A percentile compares a stretch with the other conserved stretches of the same genome.
phyloP scores from a whole-genome alignment of 2,329 filamentous ascomycete species.

The Neodidymelliopsis sp. region DNA sequence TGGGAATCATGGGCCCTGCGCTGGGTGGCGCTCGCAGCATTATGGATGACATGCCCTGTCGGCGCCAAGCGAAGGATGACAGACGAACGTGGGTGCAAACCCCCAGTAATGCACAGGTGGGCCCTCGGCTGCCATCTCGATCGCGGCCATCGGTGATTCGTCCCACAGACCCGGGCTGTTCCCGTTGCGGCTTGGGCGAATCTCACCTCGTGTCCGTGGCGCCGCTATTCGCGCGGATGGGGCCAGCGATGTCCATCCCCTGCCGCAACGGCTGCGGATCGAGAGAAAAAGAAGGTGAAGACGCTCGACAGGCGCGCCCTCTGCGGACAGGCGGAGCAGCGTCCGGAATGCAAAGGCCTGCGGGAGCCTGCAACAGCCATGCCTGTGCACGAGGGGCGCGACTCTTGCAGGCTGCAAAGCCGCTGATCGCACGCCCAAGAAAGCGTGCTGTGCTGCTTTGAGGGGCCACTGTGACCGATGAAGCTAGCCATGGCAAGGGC shows the following conservation, averaged over 20 bases:
- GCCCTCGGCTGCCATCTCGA: slow-evolving; percentile 37
- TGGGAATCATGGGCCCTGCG: slow-evolving; percentile 8
- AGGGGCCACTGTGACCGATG: slow-evolving; percentile 25
- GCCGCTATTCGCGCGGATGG: slow-evolving; percentile 31
- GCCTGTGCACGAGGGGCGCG: slow-evolving; percentile 16
- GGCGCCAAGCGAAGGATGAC: slow-evolving; percentile 25
- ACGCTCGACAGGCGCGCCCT: slow-evolving; percentile 1
- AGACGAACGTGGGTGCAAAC: slow-evolving; percentile 26
- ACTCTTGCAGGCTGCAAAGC: slow-evolving; percentile 5
- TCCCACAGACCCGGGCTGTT: slow-evolving; percentile 26
- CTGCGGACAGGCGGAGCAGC: slow-evolving; percentile 17
- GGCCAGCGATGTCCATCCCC: slow-evolving; percentile 30
- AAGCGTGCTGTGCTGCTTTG: slow-evolving; percentile 18
- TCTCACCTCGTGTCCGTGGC: slow-evolving; percentile 32
- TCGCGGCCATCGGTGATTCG: slow-evolving; percentile 33
- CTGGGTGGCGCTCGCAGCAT: slow-evolving; percentile 9
- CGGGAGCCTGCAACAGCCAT: neutral
- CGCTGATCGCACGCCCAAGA: slow-evolving; percentile 19
- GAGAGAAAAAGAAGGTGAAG: slow-evolving; percentile 15
- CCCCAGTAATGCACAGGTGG: slow-evolving; percentile 23
- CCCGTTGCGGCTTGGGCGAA: slow-evolving; percentile 24
- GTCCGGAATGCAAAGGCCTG: slow-evolving; percentile 12
- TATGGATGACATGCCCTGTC: slow-evolving; percentile 9
- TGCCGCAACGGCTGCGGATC: slow-evolving; percentile 36
- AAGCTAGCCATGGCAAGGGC: slow-evolving; percentile 31